Conservation (phyloP, 495 filamentous ascomycete species). For the Neurospora terricola region DNA sequence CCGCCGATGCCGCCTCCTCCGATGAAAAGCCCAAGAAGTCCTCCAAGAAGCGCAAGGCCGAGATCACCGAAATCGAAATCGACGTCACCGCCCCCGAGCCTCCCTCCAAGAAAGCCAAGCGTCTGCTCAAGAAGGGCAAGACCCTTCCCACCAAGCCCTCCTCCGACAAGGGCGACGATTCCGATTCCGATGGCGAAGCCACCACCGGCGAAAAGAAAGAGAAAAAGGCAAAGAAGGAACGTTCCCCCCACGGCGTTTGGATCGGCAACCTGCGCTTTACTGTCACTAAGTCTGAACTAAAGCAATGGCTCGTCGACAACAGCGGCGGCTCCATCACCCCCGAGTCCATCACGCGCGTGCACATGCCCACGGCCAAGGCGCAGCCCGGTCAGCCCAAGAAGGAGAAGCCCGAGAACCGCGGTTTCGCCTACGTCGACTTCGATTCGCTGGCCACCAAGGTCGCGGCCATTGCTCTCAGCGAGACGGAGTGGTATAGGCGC, state of each 20-base stretch:
- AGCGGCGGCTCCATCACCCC: conserved; percentile 52
- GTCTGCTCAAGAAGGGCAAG: conserved; percentile 70
- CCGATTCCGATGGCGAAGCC: conserved; percentile 18
- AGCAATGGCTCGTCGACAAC: conserved; percentile 64
- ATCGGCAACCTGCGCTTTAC: conserved; percentile 87
- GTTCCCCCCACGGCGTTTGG: conserved; percentile 81
- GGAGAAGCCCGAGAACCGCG: conserved; percentile 48
- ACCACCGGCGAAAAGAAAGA: conserved; percentile 15
- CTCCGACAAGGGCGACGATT: conserved; percentile 25
- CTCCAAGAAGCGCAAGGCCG: conserved; percentile 63
- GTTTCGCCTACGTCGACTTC: conserved; percentile 96
- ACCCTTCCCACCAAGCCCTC: conserved; percentile 30
- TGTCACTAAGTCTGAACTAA: conserved; percentile 60
- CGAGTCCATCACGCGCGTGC: conserved; percentile 66
- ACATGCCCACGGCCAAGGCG: conserved; percentile 53
- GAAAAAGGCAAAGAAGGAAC: conserved; percentile 43
- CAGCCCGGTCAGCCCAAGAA: conserved; percentile 19
- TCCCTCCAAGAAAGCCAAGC: conserved; percentile 81
- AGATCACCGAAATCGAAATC: conserved; percentile 70
- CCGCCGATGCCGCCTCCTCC: conserved; percentile 6
- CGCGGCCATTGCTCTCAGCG: conserved; percentile 66
- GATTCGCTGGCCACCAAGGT: conserved; percentile 52
- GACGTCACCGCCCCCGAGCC: conserved; percentile 82
- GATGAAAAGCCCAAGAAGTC: conserved; percentile 58
- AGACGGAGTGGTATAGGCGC: conserved; percentile 64